These are phyloP conservation scores for Carex parvula DNA, from an alignment of 176 grass and related monocot genomes.

Conservation along the genomic window DNA sequence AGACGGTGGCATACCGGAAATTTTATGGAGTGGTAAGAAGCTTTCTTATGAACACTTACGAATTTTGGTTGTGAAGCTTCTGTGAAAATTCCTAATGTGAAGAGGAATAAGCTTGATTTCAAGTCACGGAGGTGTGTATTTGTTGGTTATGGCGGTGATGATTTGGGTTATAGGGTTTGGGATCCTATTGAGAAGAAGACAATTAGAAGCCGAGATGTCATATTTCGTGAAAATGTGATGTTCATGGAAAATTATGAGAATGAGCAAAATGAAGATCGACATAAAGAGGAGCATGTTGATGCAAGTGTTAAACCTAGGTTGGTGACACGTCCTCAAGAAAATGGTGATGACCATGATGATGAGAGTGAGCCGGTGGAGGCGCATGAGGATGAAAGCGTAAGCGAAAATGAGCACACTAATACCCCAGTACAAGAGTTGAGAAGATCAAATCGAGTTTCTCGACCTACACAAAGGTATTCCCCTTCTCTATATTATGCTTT, in stretches of 20 bases:
- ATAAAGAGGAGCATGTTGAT: too few species aligned
- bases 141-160: conserved; percentile 7
- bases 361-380: too few species aligned
- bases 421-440: not conserved
- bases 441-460: not conserved
- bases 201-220: not conserved
- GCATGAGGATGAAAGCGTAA: not conserved
- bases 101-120: not conserved
- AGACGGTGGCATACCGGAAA: not conserved
- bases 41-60: not conserved
- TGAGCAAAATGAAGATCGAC: too few species aligned
- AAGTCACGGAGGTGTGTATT: not conserved
- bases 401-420: not conserved
- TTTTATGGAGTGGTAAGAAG: not conserved
- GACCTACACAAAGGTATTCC: not conserved
- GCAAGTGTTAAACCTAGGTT: too few species aligned
- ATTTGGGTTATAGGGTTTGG: not conserved
- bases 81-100: not conserved
- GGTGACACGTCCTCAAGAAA: too few species aligned
- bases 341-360: too few species aligned
- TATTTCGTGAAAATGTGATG: too few species aligned
- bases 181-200: conserved; percentile 4
- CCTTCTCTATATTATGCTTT: not conserved
- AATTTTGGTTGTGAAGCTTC: not conserved
- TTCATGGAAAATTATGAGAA: too few species aligned